These are phyloP conservation scores for Hyparrhenia diplandra DNA, from an alignment of 176 grass and related monocot genomes.

Conservation along the genomic window DNA sequence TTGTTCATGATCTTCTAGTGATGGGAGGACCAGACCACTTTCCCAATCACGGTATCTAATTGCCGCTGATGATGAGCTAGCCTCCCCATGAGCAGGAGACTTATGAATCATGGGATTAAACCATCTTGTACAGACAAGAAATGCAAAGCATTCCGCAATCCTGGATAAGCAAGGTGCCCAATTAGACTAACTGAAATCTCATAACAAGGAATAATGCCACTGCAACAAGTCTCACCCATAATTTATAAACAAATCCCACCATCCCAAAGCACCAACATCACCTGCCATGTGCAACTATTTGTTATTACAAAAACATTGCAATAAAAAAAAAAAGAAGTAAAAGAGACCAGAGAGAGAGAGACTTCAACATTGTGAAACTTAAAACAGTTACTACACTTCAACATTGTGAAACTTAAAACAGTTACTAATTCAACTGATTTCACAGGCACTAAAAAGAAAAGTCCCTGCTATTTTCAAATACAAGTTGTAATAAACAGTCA, in stretches of 20 bases:
- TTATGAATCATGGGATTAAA: conserved; percentile 97
- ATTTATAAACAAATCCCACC: conserved; percentile 99
- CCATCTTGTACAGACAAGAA: conserved; percentile 95
- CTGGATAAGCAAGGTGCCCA: conserved; percentile 41
- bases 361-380: background rate
- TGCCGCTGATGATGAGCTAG: conserved; percentile 63
- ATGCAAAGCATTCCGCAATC: conserved; percentile 94
- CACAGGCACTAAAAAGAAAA: background rate
- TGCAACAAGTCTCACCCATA: conserved; percentile 62
- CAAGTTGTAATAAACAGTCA: background rate
- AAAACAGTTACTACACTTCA: background rate
- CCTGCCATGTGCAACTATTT: conserved; percentile 49
- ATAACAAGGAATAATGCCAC: conserved; percentile 21
- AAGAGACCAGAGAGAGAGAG: background rate
- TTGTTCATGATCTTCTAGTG: conserved; percentile 77
- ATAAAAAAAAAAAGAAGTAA: conserved; percentile 20
- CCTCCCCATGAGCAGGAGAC: conserved; percentile 52
- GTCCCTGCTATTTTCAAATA: background rate
- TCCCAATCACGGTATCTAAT: conserved; percentile 92
- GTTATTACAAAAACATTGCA: conserved; percentile 14
- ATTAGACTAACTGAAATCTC: conserved; percentile 31
- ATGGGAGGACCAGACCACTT: conserved; percentile 69
- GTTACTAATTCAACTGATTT: background rate
- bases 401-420: background rate
- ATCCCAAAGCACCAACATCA: conserved; percentile 76